Base-by-base conservation (phyloP, 441 rosid genomes). In the Raphanus hybrid region DNA sequence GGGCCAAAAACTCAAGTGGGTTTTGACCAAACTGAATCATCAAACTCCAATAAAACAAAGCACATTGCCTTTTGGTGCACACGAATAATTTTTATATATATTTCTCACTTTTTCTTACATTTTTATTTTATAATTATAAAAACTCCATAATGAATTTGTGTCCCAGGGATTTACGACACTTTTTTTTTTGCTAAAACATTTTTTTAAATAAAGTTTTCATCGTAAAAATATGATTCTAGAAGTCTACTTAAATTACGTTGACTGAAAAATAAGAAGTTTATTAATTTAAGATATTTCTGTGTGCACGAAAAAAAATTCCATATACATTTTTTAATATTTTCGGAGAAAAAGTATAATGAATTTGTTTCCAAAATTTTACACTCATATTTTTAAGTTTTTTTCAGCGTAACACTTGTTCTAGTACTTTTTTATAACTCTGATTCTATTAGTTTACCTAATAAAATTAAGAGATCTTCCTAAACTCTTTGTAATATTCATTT, bases 21-120 rank as follows among this genome's bases (percentile, higher is more conserved):
- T 62, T 73, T 78, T 78, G 78, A 78, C 82, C 82, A 62, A 63
- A 78, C 32, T 68, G 82, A 73, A 78, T 78, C 75, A 78, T 78
- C 70, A 63, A 78, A 61, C 67, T 78, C 78, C 78, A 73, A 78
- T 32, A 68, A 16, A 78, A 62, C 82, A 73, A 73, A 73, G 62
- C 75, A 78, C 39, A 70, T 39, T 18, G 43, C 59, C 70, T 78
- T 78, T 73, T 78, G 41, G 58, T 78, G 69, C 74, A 67, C 74
- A 67, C 81, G 7, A 66, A 35, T 67, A 10, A 39, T 39, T 68
- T 18, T 18, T 18, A 18, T 18, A 18, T 18, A 18, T 18, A 18
- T 18, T 18, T 18, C 16, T 57, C 39, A 11, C 58, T 63, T 60
- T 63, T 29, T 64, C 63, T 70, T 70, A 29, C 16, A 27, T 64